Evolutionary conservation across 164 flowering plant genomes (phyloP).

Genomic region (Paratinospora sagittata): DNA sequence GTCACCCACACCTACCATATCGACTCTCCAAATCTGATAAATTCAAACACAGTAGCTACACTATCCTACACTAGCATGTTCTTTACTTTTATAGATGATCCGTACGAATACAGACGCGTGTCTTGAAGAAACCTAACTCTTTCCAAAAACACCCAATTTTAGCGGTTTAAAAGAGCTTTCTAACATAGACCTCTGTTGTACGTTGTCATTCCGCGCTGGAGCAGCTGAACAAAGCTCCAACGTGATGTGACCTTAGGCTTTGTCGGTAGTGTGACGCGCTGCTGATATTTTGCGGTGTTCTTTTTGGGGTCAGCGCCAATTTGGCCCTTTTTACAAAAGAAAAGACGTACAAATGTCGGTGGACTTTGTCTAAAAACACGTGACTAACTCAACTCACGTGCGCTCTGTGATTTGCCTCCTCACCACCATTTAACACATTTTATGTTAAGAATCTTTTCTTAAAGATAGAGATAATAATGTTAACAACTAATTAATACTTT

Average conservation of each 20-base stretch:
- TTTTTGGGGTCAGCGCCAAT: too few relatives aligned
- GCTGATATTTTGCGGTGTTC: too few relatives aligned
- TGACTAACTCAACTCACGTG: neutral
- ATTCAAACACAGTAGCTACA: neutral
- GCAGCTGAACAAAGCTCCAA: neutral
- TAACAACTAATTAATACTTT: too few relatives aligned
- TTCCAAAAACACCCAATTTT: neutral
- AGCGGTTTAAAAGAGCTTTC: neutral
- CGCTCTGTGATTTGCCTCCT: neutral
- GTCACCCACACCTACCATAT: neutral
- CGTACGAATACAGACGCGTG: too few relatives aligned
- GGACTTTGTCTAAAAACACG: neutral
- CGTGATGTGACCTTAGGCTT: too few relatives aligned
- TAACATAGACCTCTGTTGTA: neutral
- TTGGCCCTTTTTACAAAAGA: too few relatives aligned
- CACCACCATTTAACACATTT: too few relatives aligned
- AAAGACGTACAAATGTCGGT: neutral
- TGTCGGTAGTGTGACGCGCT: too few relatives aligned
- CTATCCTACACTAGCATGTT: neutral
- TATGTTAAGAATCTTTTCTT: too few relatives aligned
- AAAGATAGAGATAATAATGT: too few relatives aligned
- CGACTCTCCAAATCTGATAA: neutral
- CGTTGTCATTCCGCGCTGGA: neutral
- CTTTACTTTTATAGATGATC: too few relatives aligned
- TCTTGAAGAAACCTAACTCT: neutral